phyloP scores from a whole-genome alignment of 768 basidiomycete species.

The Termitomyces sp. region DNA sequence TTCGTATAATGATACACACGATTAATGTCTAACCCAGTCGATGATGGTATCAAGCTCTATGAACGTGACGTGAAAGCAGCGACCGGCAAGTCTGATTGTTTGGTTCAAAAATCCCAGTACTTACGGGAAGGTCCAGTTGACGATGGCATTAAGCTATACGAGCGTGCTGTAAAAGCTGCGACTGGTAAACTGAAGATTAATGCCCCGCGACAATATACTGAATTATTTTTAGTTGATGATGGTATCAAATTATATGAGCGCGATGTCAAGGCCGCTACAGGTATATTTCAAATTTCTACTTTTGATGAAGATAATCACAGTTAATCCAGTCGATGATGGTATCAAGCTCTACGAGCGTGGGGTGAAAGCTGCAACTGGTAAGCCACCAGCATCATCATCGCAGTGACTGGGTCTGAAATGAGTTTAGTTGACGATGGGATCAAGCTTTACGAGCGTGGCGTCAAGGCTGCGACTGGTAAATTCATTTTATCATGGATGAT shows the following conservation, averaged over 20 bases:
- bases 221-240: background rate
- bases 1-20: no score
- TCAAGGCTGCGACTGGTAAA: conserved; percentile 1
- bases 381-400: background rate
- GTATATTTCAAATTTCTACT: background rate
- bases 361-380: conserved; percentile 1
- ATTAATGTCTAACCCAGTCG: background rate
- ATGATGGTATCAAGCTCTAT: conserved; percentile 3
- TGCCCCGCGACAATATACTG: background rate
- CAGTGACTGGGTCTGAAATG: background rate
- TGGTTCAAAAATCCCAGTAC: no score
- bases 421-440: background rate
- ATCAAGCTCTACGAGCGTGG: conserved; percentile 6
- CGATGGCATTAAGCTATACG: conserved; percentile 2
- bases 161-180: background rate
- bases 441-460: conserved; percentile 4
- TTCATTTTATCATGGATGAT: background rate
- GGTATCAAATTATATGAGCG: conserved; percentile 1
- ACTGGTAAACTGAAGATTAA: background rate
- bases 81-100: background rate
- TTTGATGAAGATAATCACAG: background rate
- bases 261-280: background rate
- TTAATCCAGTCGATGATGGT: background rate
- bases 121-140: background rate
- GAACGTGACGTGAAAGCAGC: background rate